Conservation (phyloP, 305 asterid species). For the Fraxinus xanthoxyloides region DNA sequence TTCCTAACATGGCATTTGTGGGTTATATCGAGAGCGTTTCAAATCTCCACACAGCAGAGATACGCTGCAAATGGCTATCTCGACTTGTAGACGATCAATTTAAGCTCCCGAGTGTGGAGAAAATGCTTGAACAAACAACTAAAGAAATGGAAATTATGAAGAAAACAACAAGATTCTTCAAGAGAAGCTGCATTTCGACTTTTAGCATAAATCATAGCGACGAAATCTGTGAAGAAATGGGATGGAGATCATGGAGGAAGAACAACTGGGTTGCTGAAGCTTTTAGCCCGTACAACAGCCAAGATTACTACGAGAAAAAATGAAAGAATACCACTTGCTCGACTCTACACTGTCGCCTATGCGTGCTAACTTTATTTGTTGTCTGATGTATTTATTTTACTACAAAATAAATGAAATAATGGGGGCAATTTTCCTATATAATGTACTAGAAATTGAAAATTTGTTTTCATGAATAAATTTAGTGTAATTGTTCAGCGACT, state of each 20-base stretch:
- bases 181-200: conserved; percentile 83
- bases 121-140: conserved; percentile 57
- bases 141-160: conserved; percentile 74
- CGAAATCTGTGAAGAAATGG: conserved; percentile 87
- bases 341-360: not conserved
- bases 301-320: conserved; percentile 54
- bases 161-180: conserved; percentile 69
- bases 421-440: not conserved
- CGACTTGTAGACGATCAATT: conserved; percentile 50
- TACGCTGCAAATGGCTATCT: conserved; percentile 81
- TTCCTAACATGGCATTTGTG: conserved; percentile 80
- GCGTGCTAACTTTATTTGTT: not conserved
- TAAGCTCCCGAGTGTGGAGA: conserved; percentile 61
- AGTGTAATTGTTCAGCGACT: not conserved
- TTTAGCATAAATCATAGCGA: conserved; percentile 82
- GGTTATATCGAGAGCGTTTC: conserved; percentile 86
- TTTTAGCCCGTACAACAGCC: conserved; percentile 82
- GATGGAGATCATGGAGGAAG: conserved; percentile 82
- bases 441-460: not conserved
- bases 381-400: not conserved
- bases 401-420: not conserved
- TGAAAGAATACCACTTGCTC: not conserved
- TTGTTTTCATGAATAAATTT: not conserved
- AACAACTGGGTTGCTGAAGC: conserved; percentile 69
- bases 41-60: conserved; percentile 80